Base-by-base conservation (phyloP, 306 rosid genomes). In the Sindora glabra region DNA sequence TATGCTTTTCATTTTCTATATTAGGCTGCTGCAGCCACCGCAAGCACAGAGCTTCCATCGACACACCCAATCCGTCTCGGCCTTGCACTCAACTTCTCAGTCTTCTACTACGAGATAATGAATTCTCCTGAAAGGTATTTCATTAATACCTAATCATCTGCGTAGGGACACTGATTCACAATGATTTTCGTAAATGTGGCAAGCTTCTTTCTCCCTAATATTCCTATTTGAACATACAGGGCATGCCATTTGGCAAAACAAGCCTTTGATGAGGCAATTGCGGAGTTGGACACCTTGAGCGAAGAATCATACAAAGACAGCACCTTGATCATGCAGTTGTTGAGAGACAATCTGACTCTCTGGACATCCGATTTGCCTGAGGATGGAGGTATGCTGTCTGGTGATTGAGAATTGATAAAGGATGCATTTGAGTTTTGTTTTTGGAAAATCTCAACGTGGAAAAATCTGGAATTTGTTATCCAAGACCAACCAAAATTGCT, bases 341-440 rank as follows among this genome's bases (percentile, higher is more conserved):
- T 91, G 85, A 91, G 98, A 85, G 98, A 91, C 80, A 91, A 91
- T 74, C 87, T 91, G 60, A 91, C 98, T 51, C 96, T 91, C 59
- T 91, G 98, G 98, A 91, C 96, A 81, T 91, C 98, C 6, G 97
- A 91, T 78, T 91, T 91, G 74, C 97, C 97, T 27, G 97, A 91
- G 83, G 96, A 91, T 76, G 97, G 97, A 83, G 97, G 97, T 91
- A 87, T 19, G 19, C 21, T 25, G 48, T 64, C n/a, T n/a, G n/a
- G n/a, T 48, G 44, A n/a, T n/a, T n/a, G n/a, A 56, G 5, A 50
- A 24, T 26, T 65, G 25, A 63, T 65, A 3, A 68, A 25, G 23
- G 8, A 53, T 58, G 46, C 46, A 22, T 40, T n/a, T n/a, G 50
- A 30, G 45, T 56, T 66, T 19, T 53, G 8, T 26, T 19, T 1